Evolutionary conservation across 176 grass and related monocot genomes (phyloP), one percentile per base, ranked within the genome.

Genomic region (Aegilops speltoides): DNA sequence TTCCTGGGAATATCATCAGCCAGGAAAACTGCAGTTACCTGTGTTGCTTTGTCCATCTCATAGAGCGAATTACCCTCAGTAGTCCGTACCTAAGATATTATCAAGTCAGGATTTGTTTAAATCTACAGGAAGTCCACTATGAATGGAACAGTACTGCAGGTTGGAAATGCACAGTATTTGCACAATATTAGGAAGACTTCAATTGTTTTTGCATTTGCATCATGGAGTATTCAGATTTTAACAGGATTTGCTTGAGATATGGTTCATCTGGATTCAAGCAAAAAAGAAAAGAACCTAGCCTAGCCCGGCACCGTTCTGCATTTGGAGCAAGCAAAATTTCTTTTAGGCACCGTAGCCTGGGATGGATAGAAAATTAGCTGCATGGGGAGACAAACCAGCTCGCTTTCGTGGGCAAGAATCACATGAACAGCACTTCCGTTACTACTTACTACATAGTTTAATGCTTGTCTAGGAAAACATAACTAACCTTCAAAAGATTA

Each of bases 31-130:
- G 28, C 3, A 54, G 66, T 75, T 87, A 95, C 93, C 93, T 98
- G 93, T 81, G 95, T 98, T 78, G 93, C 95, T 77, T 87, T 95
- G 85, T 98, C 91, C 93, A 98, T 93, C 82, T 92, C 95, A 37
- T 98, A 98, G 3, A 98, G 89, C 26, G 93, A 93, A 90, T 98
- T 98, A 56, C 86, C 73, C 83, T 98, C 93, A 65, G 86, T 76
- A 67, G 88, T 84, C 67, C 87, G 83, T 41, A 78, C 89, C 96
- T 98, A 60, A 75, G 86, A 91, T 81, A 74, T 77, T 61, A 87
- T 65, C 71, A 87, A 73, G 50, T 65, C 84, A 36, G 36, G 20
- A 80, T 48, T 67, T 48, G 40, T 48, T 26, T 3, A 84, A 83
- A 31, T 68, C 32, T 72, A 61, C 4, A 79, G 15, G 23, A 67